Evolutionary conservation across 495 filamentous ascomycete genomes (phyloP).

Genomic region (Polyplosphaeria fusca): DNA sequence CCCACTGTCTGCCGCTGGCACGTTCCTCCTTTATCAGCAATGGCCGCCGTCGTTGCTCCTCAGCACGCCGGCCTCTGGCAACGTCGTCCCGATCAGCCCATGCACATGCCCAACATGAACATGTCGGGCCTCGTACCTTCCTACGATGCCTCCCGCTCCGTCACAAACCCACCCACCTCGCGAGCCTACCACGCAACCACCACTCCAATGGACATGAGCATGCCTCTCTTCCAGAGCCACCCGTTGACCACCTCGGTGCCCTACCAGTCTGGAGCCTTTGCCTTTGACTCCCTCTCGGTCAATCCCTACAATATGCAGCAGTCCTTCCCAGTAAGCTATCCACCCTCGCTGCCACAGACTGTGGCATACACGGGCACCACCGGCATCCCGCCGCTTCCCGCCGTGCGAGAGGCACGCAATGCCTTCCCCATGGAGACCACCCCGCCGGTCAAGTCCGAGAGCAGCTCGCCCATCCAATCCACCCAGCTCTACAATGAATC

Average conservation of each 20-base stretch:
- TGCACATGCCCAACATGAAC: slow-evolving; percentile 33
- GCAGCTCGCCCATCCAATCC: slow-evolving; percentile 36
- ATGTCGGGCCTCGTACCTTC: slow-evolving; percentile 29
- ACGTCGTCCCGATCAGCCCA: slow-evolving; percentile 27
- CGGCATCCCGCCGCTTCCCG: slow-evolving; percentile 19
- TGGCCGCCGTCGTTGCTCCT: slow-evolving; percentile 34
- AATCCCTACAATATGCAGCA: slow-evolving; percentile 36
- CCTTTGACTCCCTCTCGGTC: slow-evolving; percentile 32
- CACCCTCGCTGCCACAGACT: slow-evolving; percentile 18
- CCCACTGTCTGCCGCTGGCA: slow-evolving; percentile 2
- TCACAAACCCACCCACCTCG: slow-evolving; percentile 20
- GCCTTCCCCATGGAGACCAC: slow-evolving; percentile 28
- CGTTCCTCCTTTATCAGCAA: slow-evolving; percentile 23
- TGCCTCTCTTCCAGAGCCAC: slow-evolving; percentile 32
- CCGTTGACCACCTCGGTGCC: slow-evolving; percentile 29
- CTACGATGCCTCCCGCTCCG: slow-evolving; percentile 25
- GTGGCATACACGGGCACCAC: slow-evolving; percentile 20
- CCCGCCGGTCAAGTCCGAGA: slow-evolving; percentile 40
- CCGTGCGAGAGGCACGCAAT: slow-evolving; percentile 20
- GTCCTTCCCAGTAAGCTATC: slow-evolving; percentile 23
- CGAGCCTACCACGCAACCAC: slow-evolving; percentile 28
- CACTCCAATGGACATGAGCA: slow-evolving; percentile 33
- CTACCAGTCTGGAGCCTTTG: slow-evolving; percentile 34
- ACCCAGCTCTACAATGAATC: slow-evolving; percentile 34
- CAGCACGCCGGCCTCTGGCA: slow-evolving; percentile 37